Evolutionary conservation across 2,329 filamentous ascomycete genomes (phyloP).

Genomic region (Trichoderma atroviride): DNA sequence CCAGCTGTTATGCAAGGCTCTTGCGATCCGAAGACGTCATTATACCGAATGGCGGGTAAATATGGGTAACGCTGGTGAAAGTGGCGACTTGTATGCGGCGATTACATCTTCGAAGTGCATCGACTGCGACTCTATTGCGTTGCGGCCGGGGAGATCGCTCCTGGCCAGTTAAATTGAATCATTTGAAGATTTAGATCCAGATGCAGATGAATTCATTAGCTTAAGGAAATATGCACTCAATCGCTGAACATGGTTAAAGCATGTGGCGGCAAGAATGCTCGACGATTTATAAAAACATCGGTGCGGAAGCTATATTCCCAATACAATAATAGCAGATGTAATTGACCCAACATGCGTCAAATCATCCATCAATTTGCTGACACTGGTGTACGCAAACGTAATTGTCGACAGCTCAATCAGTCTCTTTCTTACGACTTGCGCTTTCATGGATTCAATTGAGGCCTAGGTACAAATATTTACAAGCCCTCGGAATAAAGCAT

Average conservation of each 20-base stretch:
- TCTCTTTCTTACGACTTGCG: not conserved
- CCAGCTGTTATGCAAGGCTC: not conserved
- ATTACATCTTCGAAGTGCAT: not conserved
- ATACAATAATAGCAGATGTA: not conserved
- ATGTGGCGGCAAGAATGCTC: not conserved
- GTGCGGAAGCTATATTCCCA: not conserved
- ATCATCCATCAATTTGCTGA: too few species aligned
- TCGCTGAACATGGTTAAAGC: too few species aligned
- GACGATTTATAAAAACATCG: not conserved
- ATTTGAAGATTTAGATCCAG: not conserved
- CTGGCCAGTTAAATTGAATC: not conserved
- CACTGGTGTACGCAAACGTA: not conserved
- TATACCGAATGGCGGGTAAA: not conserved
- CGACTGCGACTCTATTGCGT: not conserved
- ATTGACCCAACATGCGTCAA: not conserved
- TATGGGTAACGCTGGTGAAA: not conserved
- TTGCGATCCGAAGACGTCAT: slow-evolving; percentile 1
- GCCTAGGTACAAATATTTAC: not conserved
- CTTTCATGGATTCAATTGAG: not conserved
- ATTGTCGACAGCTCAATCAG: not conserved
- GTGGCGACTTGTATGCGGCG: not conserved
- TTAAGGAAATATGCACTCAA: too few species aligned
- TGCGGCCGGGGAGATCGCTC: not conserved
- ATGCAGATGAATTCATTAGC: not conserved
- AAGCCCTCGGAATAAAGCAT: not conserved